Evolutionary conservation across 2,329 filamentous ascomycete species (phyloP).

Genomic region (Scorias spongiosa): DNA sequence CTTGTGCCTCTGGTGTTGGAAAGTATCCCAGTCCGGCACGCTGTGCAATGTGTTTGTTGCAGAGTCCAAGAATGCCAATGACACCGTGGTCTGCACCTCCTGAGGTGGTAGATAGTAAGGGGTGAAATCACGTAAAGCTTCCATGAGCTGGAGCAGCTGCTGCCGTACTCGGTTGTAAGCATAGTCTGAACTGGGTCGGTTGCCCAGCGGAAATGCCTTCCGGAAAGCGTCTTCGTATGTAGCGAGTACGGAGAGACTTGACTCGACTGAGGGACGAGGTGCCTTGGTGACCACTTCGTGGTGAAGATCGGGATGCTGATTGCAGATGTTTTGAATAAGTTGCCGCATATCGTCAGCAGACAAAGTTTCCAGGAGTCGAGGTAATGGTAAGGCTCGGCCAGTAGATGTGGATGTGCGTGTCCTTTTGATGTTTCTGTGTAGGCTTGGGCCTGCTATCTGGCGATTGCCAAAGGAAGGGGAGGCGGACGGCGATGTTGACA

Average conservation of each 20-base stretch:
- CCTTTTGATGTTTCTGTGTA: conserved; percentile 53
- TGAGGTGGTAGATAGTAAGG: conserved; percentile 88
- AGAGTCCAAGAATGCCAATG: conserved; percentile 74
- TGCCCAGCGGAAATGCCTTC: conserved; percentile 69
- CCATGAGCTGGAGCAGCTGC: conserved; percentile 62
- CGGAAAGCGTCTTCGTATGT: conserved; percentile 70
- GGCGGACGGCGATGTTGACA: conserved; percentile 74
- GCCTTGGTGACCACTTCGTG: conserved; percentile 72
- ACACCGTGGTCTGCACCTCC: conserved; percentile 69
- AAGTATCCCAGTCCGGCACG: conserved; percentile 80
- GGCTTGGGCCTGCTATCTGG: conserved; percentile 35
- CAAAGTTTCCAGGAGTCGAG: conserved; percentile 84
- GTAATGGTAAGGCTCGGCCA: conserved; percentile 48
- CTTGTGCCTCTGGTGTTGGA: conserved; percentile 80
- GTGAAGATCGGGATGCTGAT: conserved; percentile 71
- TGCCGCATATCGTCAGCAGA: conserved; percentile 70
- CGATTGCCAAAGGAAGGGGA: conserved; percentile 64
- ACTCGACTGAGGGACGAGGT: conserved; percentile 70
- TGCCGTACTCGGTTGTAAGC: conserved; percentile 86
- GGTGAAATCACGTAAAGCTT: conserved; percentile 85
- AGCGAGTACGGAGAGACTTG: conserved; percentile 63
- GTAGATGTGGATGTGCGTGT: conserved; percentile 49
- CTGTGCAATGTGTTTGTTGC: conserved; percentile 82
- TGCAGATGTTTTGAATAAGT: conserved; percentile 81
- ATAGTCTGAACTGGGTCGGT: conserved; percentile 76